Conservation (phyloP, 768 basidiomycete genomes). For the Tremella fuciformis region DNA sequence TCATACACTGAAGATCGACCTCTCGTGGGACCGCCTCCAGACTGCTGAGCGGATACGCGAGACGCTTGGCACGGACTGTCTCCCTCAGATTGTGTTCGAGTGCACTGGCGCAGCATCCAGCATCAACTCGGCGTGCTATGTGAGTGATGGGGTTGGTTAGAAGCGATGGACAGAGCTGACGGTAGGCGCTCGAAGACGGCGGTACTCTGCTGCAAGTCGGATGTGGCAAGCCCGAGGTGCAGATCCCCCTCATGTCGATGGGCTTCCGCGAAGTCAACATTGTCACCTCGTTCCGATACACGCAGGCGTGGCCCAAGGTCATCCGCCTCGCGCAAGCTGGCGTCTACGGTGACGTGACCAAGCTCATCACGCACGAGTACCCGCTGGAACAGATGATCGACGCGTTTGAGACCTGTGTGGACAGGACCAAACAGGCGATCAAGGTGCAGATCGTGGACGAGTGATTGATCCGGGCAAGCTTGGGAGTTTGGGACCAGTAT, state of each 20-base stretch:
- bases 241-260: slow-evolving; percentile 30
- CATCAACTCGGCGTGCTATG: slow-evolving; percentile 35
- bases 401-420: slow-evolving; percentile 36
- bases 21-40: slow-evolving; percentile 29
- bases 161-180: neutral
- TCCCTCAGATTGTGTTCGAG: slow-evolving; percentile 33
- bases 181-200: slow-evolving; percentile 33
- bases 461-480: neutral
- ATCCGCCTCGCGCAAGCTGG: slow-evolving; percentile 26
- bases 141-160: slow-evolving; percentile 8
- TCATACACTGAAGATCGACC: slow-evolving; percentile 23
- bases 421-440: slow-evolving; percentile 35
- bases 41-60: slow-evolving; percentile 26
- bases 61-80: slow-evolving; percentile 25
- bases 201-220: slow-evolving; percentile 34
- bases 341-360: slow-evolving; percentile 23
- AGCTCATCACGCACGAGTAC: slow-evolving; percentile 36
- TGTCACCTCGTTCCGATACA: slow-evolving; percentile 35
- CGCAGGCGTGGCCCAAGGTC: slow-evolving; percentile 31
- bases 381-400: slow-evolving; percentile 30
- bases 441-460: slow-evolving; percentile 40
- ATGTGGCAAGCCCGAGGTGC: slow-evolving; percentile 30
- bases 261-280: slow-evolving; percentile 38
- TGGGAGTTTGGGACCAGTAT: no score
- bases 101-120: slow-evolving; percentile 32